A percentile compares a stretch with the other conserved stretches of the same genome.
Evolutionary conservation across 495 filamentous ascomycete species (phyloP).

Genomic region (Rhizodiscina lignyota): DNA sequence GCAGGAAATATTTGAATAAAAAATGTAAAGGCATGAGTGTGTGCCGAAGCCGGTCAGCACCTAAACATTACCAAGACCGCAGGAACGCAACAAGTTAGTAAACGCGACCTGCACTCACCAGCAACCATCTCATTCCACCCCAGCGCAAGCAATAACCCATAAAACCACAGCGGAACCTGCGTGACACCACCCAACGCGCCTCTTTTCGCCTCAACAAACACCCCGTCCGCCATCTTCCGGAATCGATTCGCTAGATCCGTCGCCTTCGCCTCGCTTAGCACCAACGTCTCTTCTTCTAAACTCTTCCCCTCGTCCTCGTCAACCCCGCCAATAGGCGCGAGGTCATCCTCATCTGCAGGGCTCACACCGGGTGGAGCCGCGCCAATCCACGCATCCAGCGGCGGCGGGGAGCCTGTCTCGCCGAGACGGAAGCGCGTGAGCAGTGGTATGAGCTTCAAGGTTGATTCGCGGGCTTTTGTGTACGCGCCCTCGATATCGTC

Average conservation of each 20-base stretch:
- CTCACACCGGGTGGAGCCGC: conserved; percentile 57
- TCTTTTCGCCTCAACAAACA: conserved; percentile 93
- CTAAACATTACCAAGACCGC: background rate
- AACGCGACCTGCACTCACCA: too few relatives aligned
- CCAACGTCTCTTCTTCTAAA: conserved; percentile 88
- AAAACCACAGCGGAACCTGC: conserved; percentile 90
- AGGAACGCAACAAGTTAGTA: conserved; percentile 1
- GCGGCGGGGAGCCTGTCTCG: conserved; percentile 54
- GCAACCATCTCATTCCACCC: conserved; percentile 96
- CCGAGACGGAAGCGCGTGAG: conserved; percentile 67
- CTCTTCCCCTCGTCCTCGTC: conserved; percentile 89
- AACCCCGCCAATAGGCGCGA: conserved; percentile 70
- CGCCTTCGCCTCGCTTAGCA: conserved; percentile 71
- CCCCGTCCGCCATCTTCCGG: conserved; percentile 92
- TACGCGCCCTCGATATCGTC: conserved; percentile 96
- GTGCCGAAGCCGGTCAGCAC: conserved; percentile 16
- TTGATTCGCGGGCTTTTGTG: conserved; percentile 78
- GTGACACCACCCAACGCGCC: conserved; percentile 90
- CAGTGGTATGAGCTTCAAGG: conserved; percentile 74
- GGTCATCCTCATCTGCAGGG: conserved; percentile 75
- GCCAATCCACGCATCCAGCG: conserved; percentile 69
- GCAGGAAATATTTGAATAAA: too few relatives aligned
- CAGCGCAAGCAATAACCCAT: conserved; percentile 68
- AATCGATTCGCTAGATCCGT: conserved; percentile 86
- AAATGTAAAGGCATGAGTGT: too few relatives aligned